Evolutionary conservation across 345 rosid species (phyloP).

Genomic region (Dimocarpus longan): DNA sequence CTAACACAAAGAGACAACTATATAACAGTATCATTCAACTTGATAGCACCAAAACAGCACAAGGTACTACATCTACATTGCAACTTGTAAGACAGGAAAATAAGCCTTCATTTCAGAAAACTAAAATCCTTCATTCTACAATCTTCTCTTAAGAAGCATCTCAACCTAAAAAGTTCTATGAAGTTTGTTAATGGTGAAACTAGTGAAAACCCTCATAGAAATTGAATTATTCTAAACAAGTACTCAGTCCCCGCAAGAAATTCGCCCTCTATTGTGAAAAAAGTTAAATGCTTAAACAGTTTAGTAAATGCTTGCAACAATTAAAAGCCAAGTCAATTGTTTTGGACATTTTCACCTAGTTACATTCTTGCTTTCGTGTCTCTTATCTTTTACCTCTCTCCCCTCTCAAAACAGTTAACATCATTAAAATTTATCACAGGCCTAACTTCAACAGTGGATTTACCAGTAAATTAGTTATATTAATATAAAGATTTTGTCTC

Average conservation of each 20-base stretch:
- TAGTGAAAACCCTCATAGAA: neutral
- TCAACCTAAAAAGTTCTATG: neutral
- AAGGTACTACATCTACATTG: neutral
- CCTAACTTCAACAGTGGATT: neutral
- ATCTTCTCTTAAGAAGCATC: neutral
- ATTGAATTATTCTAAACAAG: neutral
- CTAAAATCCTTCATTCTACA: neutral
- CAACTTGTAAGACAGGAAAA: neutral
- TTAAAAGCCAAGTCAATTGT: neutral
- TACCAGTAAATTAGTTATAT: neutral
- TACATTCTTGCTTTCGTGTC: constrained; percentile 11
- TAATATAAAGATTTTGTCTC: neutral
- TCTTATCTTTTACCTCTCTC: neutral
- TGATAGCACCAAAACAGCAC: too few relatives aligned
- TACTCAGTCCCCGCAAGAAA: constrained; percentile 12
- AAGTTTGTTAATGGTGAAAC: constrained; percentile 1
- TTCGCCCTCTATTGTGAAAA: too few relatives aligned
- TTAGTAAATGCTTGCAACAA: constrained; percentile 2
- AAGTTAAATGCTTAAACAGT: neutral
- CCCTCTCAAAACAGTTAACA: constrained; percentile 2
- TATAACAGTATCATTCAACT: too few relatives aligned
- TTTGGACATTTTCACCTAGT: neutral
- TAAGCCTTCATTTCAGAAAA: neutral
- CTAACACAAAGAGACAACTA: neutral
- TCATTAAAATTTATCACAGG: neutral